Percentiles rank a stretch among this genome's conserved stretches.
These are phyloP conservation scores for Geranium rotundifolium DNA, from an alignment of 345 rosid species.

Conservation along the genomic window DNA sequence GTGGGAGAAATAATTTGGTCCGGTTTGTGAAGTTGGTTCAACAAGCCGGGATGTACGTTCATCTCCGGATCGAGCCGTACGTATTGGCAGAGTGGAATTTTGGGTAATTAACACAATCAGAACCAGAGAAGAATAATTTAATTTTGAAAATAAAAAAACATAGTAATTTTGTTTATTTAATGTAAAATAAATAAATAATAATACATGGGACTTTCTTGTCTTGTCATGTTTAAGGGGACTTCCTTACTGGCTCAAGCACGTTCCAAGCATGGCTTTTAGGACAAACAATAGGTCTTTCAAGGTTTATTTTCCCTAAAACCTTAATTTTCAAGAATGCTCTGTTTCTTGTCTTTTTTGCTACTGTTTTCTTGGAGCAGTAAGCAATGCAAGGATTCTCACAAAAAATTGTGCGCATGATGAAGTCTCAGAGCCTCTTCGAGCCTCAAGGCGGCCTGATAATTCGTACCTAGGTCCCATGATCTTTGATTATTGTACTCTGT, in stretches of 20 bases:
- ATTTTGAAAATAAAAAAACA: background rate
- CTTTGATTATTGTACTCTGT: background rate
- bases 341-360: background rate
- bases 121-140: no score
- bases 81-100: slow-evolving; percentile 20
- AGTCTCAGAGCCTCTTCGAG: slow-evolving; percentile 28
- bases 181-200: background rate
- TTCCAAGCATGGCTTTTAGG: slow-evolving; percentile 17
- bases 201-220: background rate
- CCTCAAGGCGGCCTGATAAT: slow-evolving; percentile 40
- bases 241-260: slow-evolving; percentile 18
- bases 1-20: slow-evolving; percentile 33
- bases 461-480: slow-evolving; percentile 27
- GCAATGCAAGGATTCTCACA: slow-evolving; percentile 35
- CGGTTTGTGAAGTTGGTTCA: slow-evolving; percentile 31
- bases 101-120: slow-evolving; percentile 6
- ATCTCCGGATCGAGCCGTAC: slow-evolving; percentile 19
- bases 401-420: slow-evolving; percentile 33
- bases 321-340: no score
- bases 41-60: slow-evolving; percentile 33
- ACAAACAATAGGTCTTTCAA: slow-evolving; percentile 13
- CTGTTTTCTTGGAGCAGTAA: background rate
- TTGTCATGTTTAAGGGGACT: slow-evolving; percentile 12
- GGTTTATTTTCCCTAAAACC: slow-evolving; percentile 3
- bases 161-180: background rate